These are phyloP conservation scores for Rhizoclosmatium sp. DNA, from an alignment of 192 early-diverging fungal species.

Conservation along the genomic window DNA sequence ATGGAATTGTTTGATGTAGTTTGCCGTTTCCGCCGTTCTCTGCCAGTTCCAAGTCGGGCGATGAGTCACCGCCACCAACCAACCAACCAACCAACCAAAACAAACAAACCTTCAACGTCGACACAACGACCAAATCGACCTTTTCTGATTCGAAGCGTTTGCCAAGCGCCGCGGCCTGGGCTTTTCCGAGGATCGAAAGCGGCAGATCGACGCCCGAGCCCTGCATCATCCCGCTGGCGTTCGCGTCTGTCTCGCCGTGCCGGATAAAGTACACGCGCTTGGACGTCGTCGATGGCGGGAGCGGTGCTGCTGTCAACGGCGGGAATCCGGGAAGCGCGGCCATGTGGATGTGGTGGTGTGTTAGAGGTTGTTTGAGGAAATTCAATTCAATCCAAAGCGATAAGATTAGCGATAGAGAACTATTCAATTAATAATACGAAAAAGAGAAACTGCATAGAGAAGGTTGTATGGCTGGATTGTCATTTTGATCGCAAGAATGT, in stretches of 20 bases:
- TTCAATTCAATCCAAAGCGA: too few species aligned
- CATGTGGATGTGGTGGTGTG: neutral
- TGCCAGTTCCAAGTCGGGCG: neutral
- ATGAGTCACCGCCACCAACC: neutral
- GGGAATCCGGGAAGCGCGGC: neutral
- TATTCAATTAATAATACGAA: too few species aligned
- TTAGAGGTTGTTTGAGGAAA: too few species aligned
- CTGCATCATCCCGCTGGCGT: conserved; percentile 55
- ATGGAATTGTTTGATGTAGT: conserved; percentile 40
- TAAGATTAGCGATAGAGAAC: too few species aligned
- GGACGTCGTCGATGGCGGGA: neutral
- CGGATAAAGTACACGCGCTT: conserved; percentile 61
- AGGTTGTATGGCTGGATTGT: too few species aligned
- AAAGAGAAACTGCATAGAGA: too few species aligned
- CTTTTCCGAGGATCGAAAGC: conserved; percentile 42
- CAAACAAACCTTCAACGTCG: conserved; percentile 47
- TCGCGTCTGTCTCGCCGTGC: conserved; percentile 61
- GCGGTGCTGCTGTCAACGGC: neutral
- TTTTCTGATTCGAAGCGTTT: conserved; percentile 8
- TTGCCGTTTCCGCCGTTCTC: conserved; percentile 53
- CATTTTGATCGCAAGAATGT: too few species aligned
- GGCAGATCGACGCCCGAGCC: conserved; percentile 54
- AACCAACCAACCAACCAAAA: neutral
- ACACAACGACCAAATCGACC: conserved; percentile 52
- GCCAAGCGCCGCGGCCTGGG: conserved; percentile 28